These are phyloP conservation scores for Mucor lusitanicus DNA, from an alignment of 371 early-diverging fungal species.

Conservation along the genomic window DNA sequence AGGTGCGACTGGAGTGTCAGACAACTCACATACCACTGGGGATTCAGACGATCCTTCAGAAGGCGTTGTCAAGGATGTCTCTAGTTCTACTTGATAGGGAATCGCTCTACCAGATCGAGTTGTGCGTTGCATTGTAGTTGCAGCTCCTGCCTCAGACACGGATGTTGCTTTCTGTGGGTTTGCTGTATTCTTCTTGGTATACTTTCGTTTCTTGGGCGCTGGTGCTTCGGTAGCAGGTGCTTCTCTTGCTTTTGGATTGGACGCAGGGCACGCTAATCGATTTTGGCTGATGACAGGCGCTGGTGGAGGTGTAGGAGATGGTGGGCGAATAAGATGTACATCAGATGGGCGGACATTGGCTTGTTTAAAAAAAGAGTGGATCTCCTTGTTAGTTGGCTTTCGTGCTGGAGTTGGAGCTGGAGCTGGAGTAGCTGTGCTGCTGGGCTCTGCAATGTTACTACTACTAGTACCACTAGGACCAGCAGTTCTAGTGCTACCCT, in stretches of 20 bases:
- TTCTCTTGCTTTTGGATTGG: neutral
- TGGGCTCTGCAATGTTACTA: neutral
- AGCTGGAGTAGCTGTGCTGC: neutral
- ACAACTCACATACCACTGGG: too few relatives aligned
- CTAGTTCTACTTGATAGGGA: neutral
- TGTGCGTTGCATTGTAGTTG: neutral
- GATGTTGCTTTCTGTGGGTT: neutral
- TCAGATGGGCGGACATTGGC: neutral
- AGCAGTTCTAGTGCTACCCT: neutral
- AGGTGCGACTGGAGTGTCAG: neutral
- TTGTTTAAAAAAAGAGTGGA: neutral
- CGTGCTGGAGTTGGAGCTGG: neutral
- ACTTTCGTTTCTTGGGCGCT: neutral
- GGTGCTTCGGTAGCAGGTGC: neutral
- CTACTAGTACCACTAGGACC: too few relatives aligned
- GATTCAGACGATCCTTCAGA: too few relatives aligned
- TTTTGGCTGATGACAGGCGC: neutral
- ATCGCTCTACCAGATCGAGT: neutral
- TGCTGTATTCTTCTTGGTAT: neutral
- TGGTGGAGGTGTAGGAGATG: neutral
- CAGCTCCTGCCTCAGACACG: too few relatives aligned
- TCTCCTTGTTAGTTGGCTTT: neutral
- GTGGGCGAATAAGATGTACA: neutral
- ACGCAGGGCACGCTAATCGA: neutral
- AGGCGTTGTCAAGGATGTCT: neutral